phyloP scores from a whole-genome alignment of 1,139 yeast genomes.

The Sugiyamaella grinbergsii region DNA sequence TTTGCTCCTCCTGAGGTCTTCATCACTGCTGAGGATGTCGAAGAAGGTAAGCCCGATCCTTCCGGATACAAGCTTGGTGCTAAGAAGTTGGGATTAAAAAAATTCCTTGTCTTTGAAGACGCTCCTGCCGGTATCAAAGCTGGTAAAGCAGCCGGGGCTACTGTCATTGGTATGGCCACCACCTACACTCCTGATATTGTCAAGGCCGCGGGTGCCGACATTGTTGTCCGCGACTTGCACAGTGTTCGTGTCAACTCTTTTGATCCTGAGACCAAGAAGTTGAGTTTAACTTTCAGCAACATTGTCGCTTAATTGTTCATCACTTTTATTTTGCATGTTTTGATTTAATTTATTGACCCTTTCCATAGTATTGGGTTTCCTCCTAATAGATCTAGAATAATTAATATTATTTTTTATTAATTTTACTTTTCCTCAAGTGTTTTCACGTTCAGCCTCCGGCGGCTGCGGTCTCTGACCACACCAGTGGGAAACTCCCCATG shows the following conservation, averaged over 20 bases:
- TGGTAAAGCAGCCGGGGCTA: slow-evolving; percentile 83
- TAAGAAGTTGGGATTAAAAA: slow-evolving; percentile 56
- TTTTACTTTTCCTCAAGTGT: too few relatives aligned
- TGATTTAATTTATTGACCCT: slow-evolving; percentile 8
- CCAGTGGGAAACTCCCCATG: too few relatives aligned
- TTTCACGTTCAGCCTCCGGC: too few relatives aligned
- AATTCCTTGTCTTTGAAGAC: slow-evolving; percentile 73
- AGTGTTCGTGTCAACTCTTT: slow-evolving; percentile 46
- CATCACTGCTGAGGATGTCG: slow-evolving; percentile 78
- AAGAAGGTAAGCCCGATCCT: slow-evolving; percentile 81
- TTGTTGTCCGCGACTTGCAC: slow-evolving; percentile 72
- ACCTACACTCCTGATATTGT: slow-evolving; percentile 71
- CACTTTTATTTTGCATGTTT: background rate
- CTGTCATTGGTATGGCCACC: slow-evolving; percentile 79
- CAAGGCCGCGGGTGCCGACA: slow-evolving; percentile 75
- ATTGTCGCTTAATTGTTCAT: slow-evolving; percentile 23
- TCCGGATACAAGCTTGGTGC: slow-evolving; percentile 74
- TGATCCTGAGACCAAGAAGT: slow-evolving; percentile 34
- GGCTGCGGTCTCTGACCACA: too few relatives aligned
- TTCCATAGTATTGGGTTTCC: background rate
- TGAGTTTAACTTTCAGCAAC: slow-evolving; percentile 27
- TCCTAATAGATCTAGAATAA: slow-evolving; percentile 1
- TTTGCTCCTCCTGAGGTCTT: slow-evolving; percentile 67
- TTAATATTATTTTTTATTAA: background rate
- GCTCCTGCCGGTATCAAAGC: slow-evolving; percentile 88